Percentiles rank a stretch among this genome's conserved stretches.
These are phyloP conservation scores for Fusarium liriodendri DNA, from an alignment of 2,329 filamentous ascomycete genomes.

Conservation along the genomic window DNA sequence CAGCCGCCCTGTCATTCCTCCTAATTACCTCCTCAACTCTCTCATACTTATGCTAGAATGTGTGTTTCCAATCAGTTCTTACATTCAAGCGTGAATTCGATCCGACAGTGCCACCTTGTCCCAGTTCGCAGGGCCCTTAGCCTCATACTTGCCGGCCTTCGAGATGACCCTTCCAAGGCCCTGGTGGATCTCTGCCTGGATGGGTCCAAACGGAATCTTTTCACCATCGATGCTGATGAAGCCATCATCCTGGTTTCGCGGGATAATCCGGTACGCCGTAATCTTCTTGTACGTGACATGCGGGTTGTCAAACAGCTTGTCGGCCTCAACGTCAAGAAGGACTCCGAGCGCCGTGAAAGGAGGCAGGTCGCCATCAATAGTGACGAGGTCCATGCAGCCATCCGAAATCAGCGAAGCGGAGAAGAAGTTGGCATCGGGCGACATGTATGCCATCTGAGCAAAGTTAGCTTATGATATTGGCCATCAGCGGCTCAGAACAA, in stretches of 20 bases:
- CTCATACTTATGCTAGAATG: neutral
- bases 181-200: conserved; percentile 89
- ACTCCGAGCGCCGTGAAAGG: conserved; percentile 74
- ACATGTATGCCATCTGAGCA: conserved; percentile 86
- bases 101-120: conserved; percentile 53
- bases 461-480: conserved; percentile 22
- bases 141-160: conserved; percentile 79
- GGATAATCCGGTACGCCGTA: conserved; percentile 86
- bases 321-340: conserved; percentile 77
- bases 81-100: conserved; percentile 41
- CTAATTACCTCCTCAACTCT: neutral
- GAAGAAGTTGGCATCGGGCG: conserved; percentile 88
- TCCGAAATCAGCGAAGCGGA: conserved; percentile 84
- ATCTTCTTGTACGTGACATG: conserved; percentile 87
- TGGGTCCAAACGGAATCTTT: conserved; percentile 84
- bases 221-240: conserved; percentile 97
- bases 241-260: conserved; percentile 76
- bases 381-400: conserved; percentile 86
- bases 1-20: conserved; percentile 6
- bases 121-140: conserved; percentile 64
- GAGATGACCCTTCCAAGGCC: conserved; percentile 88
- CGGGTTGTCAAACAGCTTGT: conserved; percentile 82
- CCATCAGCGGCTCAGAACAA: conserved; percentile 13
- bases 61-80: neutral
- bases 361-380: conserved; percentile 80